A percentile compares a stretch with the other conserved stretches of the same genome.
Conservation (phyloP, 2,329 filamentous ascomycete species). For the Aspergillus floridensis region DNA sequence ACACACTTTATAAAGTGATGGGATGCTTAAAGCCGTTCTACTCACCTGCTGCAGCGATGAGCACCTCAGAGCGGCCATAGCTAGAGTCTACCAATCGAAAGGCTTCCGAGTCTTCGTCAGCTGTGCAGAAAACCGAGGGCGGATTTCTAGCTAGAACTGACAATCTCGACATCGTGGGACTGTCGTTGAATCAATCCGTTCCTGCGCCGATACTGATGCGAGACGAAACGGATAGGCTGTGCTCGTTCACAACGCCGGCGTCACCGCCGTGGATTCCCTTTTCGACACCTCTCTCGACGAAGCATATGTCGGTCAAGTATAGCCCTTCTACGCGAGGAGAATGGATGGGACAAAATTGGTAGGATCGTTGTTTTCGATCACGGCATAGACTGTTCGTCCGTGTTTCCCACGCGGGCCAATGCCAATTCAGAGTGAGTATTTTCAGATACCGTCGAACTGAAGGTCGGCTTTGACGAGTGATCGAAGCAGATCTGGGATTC, state of each 20-base stretch:
- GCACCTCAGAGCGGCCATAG: conserved; percentile 38
- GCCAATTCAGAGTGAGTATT: too few species aligned
- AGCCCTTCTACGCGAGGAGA: too few species aligned
- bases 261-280: conserved; percentile 25
- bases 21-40: conserved; percentile 23
- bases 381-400: fast-evolving
- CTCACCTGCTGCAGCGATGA: conserved; percentile 37
- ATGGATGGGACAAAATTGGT: too few species aligned
- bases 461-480: too few species aligned
- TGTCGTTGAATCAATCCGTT: conserved; percentile 14
- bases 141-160: conserved; percentile 9
- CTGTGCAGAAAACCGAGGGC: conserved; percentile 29
- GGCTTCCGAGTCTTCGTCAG: conserved; percentile 38
- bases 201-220: conserved; percentile 3
- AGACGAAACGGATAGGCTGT: conserved; percentile 10
- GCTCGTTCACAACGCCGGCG: conserved; percentile 12
- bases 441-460: too few species aligned
- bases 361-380: too few species aligned
- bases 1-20: not conserved
- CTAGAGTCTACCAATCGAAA: conserved; percentile 27
- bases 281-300: conserved; percentile 30
- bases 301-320: too few species aligned
- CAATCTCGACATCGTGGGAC: too few species aligned
- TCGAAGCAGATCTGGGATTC: too few species aligned
- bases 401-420: too few species aligned